Percentiles rank a stretch among this genome's conserved stretches.
These are phyloP conservation scores for Sequoia sempervirens DNA, from an alignment of 75 land plant species.

Conservation along the genomic window DNA sequence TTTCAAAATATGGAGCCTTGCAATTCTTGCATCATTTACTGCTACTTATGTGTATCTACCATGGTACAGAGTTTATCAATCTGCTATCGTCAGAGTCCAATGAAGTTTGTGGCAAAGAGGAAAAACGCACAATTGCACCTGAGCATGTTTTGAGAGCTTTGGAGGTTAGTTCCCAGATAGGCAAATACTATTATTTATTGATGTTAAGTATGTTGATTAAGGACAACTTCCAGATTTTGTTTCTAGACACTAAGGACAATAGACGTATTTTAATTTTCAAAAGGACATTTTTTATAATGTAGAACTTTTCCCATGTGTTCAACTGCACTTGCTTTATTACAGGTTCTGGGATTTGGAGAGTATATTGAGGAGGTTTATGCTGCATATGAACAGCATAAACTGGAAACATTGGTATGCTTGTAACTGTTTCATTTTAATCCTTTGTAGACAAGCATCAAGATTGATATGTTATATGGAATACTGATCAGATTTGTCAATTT, in stretches of 20 bases:
- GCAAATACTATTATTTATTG: neutral
- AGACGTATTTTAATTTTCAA: neutral
- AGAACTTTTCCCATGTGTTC: neutral
- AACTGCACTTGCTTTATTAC: neutral
- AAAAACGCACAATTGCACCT: conserved; percentile 94
- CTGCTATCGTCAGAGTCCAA: conserved; percentile 97
- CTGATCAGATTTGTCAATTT: neutral
- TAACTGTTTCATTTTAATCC: neutral
- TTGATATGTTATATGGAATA: neutral
- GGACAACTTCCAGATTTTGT: neutral
- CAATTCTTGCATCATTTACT: neutral
- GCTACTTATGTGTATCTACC: neutral
- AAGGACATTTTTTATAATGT: neutral
- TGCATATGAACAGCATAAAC: conserved; percentile 93
- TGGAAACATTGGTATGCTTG: conserved; percentile 73
- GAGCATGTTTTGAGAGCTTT: conserved; percentile 97
- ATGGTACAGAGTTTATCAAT: conserved; percentile 87
- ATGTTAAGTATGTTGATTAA: neutral
- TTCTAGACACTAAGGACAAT: neutral
- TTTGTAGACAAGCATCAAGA: neutral
- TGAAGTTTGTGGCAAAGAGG: conserved; percentile 95
- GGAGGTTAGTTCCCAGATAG: conserved; percentile 44
- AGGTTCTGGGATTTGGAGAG: conserved; percentile 93
- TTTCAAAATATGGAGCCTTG: neutral
- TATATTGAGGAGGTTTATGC: conserved; percentile 96